Evolutionary conservation across 805 yeast genomes (phyloP), one percentile per base, ranked within the genome.

Genomic region (Monosporozyma yasuniensis): DNA sequence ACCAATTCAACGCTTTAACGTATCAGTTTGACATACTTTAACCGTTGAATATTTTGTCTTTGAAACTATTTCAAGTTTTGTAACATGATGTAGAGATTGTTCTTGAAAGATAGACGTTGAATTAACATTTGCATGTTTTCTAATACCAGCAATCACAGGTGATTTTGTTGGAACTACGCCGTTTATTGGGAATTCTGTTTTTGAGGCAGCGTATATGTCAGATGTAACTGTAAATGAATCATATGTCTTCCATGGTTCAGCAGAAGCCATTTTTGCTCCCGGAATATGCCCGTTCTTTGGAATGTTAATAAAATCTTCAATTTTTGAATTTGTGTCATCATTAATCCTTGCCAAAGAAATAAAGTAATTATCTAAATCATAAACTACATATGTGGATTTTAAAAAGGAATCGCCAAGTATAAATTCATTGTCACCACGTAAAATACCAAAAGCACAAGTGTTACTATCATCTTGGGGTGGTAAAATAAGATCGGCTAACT

Each of bases 361-460:
- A 48, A 71, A 70, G 25, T 64, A 57, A 39, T 68, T 65, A 32
- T 74, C 80, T 44, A 80, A 59, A 61, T 81, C 83, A 51, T 72
- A 81, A 44, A 79, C 83, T 38, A 74, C 70, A 56, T 80, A 80
- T 0, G 77, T 78, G 27, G 73, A 62, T 52, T 76, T 68, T 50
- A 81, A 59, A 62, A 81, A 76, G 4, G 75, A 66, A 59, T 79
- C 83, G 46, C 85, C 85, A 16, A 79, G 61, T 7, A 74, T 71
- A 50, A 70, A 63, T 2, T 65, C 51, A 25, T 67, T 68, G 48
- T 65, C 68, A 32, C 65, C 68, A 10, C 37, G 32, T 37, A 67
- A 53, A 1, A 76, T 54, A 1, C 75, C 79, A 41, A 78, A 59
- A 1, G 72, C 77, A 66, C 82, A 78, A 22, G 64, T 60, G 3